Conservation (phyloP, 2,329 filamentous ascomycete genomes). For the Stagonosporopsis chrysanthemi region DNA sequence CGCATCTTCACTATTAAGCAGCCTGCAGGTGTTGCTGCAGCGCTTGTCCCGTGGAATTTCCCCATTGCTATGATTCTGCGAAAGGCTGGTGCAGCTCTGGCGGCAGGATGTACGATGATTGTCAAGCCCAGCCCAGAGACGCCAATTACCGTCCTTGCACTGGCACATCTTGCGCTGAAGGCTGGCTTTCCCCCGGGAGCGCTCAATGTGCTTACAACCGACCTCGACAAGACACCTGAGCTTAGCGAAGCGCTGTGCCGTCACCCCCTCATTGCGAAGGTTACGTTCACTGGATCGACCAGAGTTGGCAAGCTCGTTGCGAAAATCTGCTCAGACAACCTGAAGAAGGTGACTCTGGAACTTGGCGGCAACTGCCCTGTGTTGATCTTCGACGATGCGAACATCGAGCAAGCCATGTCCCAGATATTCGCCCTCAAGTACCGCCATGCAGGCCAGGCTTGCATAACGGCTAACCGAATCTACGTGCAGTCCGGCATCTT, state of each 20-base stretch:
- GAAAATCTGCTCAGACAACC: slow-evolving; percentile 64
- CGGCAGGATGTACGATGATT: slow-evolving; percentile 77
- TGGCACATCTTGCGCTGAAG: slow-evolving; percentile 50
- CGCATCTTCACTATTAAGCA: slow-evolving; percentile 77
- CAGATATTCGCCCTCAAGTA: slow-evolving; percentile 61
- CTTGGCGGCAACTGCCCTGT: slow-evolving; percentile 72
- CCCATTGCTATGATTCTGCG: slow-evolving; percentile 72
- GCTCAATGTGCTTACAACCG: slow-evolving; percentile 68
- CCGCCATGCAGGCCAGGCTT: slow-evolving; percentile 69
- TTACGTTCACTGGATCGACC: slow-evolving; percentile 66
- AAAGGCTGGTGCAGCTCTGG: slow-evolving; percentile 72
- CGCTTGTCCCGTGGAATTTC: slow-evolving; percentile 77
- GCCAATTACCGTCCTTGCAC: slow-evolving; percentile 49
- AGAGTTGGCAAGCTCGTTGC: slow-evolving; percentile 69
- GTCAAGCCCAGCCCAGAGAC: slow-evolving; percentile 55
- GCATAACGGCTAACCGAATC: slow-evolving; percentile 70
- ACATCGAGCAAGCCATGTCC: slow-evolving; percentile 62
- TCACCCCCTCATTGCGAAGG: slow-evolving; percentile 68
- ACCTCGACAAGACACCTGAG: slow-evolving; percentile 62
- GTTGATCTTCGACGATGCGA: slow-evolving; percentile 69
- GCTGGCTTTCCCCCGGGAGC: slow-evolving; percentile 64
- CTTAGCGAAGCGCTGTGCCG: slow-evolving; percentile 63
- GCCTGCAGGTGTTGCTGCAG: slow-evolving; percentile 72
- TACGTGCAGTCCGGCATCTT: slow-evolving; percentile 70
- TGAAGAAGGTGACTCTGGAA: slow-evolving; percentile 71